Conservation (phyloP, 192 early-diverging fungal species). For the Spinellus fusiger region DNA sequence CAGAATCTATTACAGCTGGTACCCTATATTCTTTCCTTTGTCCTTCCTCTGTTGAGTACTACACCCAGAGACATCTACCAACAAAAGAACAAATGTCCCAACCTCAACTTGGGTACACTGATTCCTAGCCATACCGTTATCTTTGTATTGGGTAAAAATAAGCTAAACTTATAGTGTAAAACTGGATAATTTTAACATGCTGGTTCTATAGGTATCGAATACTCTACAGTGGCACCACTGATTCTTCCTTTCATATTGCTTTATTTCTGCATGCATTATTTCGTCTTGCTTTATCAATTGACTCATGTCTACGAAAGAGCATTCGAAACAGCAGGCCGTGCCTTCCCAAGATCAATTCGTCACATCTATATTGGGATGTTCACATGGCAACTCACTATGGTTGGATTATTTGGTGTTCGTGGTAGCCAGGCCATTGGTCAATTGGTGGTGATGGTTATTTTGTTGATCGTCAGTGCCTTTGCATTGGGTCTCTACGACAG, state of each 20-base stretch:
- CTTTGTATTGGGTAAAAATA: slow-evolving; percentile 34
- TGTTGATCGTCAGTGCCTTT: slow-evolving; percentile 21
- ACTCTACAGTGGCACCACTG: slow-evolving; percentile 75
- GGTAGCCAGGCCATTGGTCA: slow-evolving; percentile 38
- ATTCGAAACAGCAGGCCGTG: slow-evolving; percentile 55
- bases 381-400: slow-evolving; percentile 64
- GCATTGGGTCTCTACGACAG: slow-evolving; percentile 30
- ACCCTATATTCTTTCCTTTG: slow-evolving; percentile 57
- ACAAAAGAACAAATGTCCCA: slow-evolving; percentile 42
- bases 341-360: slow-evolving; percentile 54
- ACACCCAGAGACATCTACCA: slow-evolving; percentile 64
- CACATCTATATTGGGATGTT: slow-evolving; percentile 65
- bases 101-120: slow-evolving; percentile 51
- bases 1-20: slow-evolving; percentile 63
- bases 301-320: slow-evolving; percentile 63
- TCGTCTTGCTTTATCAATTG: slow-evolving; percentile 81
- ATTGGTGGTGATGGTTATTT: slow-evolving; percentile 36
- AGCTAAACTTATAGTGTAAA: slow-evolving; percentile 9
- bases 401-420: slow-evolving; percentile 62
- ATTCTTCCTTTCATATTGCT: slow-evolving; percentile 67
- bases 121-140: slow-evolving; percentile 66
- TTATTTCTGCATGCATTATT: slow-evolving; percentile 66
- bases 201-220: slow-evolving; percentile 61
- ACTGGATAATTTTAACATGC: slow-evolving; percentile 5
- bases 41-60: slow-evolving; percentile 47